These are phyloP conservation scores for Talaromyces proteolyticus DNA, from an alignment of 495 filamentous ascomycete species.

Conservation along the genomic window DNA sequence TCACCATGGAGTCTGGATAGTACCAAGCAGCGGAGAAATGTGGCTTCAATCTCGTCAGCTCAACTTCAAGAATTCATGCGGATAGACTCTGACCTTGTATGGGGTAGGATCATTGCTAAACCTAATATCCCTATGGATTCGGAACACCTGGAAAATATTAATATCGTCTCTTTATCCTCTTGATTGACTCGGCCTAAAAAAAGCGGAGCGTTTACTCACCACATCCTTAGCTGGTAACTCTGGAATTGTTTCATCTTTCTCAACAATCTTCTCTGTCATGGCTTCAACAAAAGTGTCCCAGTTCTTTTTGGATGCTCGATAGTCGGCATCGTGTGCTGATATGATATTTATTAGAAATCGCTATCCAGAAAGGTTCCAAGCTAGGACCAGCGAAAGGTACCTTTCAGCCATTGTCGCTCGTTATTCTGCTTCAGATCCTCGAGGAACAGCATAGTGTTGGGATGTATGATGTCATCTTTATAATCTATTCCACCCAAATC, in stretches of 20 bases:
- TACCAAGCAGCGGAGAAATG: conserved; percentile 80
- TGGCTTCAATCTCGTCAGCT: conserved; percentile 42
- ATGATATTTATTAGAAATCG: not conserved
- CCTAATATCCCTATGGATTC: conserved; percentile 77
- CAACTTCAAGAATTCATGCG: conserved; percentile 7
- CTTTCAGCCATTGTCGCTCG: conserved; percentile 74
- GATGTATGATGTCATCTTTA: conserved; percentile 63
- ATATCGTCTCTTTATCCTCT: not conserved
- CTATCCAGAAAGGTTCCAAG: not conserved
- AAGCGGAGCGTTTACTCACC: conserved; percentile 27
- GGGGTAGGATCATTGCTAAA: conserved; percentile 77
- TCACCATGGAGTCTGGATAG: conserved; percentile 12
- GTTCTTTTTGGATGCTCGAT: conserved; percentile 67
- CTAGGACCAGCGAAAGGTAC: conserved; percentile 43
- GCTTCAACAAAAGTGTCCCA: conserved; percentile 69
- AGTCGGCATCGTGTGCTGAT: conserved; percentile 69
- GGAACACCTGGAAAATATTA: conserved; percentile 50
- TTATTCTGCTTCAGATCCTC: conserved; percentile 72
- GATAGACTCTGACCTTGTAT: conserved; percentile 62
- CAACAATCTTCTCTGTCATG: conserved; percentile 62
- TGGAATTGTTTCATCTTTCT: conserved; percentile 71
- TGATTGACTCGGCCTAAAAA: not conserved
- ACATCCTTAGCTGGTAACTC: conserved; percentile 79
- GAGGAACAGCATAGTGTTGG: conserved; percentile 77
- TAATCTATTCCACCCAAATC: conserved; percentile 62